phyloP scores from a whole-genome alignment of 2,329 filamentous ascomycete species.

The Epichloe brachyelytri region DNA sequence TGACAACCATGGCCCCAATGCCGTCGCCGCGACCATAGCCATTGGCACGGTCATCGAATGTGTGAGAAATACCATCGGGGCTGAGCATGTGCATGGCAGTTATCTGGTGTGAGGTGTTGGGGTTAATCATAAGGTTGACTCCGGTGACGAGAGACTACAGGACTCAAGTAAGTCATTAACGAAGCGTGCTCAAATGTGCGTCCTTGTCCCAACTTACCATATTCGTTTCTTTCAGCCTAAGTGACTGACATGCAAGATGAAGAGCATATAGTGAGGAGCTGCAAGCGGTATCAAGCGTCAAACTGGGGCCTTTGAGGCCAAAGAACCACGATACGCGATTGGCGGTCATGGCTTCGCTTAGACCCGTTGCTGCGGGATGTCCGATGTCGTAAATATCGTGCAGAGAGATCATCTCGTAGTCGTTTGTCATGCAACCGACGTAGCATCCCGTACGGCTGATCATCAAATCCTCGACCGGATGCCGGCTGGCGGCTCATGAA shows the following conservation, averaged over 20 bases:
- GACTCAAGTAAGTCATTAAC: too few species aligned
- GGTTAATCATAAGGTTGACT: conserved; percentile 7
- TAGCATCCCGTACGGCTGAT: too few species aligned
- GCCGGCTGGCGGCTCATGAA: too few species aligned
- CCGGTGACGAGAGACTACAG: conserved; percentile 1
- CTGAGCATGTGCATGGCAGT: conserved; percentile 3
- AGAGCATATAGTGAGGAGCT: conserved; percentile 21
- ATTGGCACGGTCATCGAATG: conserved; percentile 22
- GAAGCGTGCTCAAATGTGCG: too few species aligned
- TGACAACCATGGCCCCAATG: conserved; percentile 26
- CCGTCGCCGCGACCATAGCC: conserved; percentile 36
- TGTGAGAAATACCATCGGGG: conserved; percentile 14
- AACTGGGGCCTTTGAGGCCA: conserved; percentile 7
- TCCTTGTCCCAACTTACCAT: neutral
- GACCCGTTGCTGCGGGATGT: neutral
- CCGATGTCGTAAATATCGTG: too few species aligned
- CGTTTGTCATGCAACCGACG: too few species aligned
- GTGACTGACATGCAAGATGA: conserved; percentile 12
- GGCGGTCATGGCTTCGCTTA: conserved; percentile 1
- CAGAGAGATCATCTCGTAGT: too few species aligned
- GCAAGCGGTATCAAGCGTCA: conserved; percentile 26
- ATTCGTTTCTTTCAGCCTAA: conserved; percentile 1
- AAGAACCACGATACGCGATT: conserved; percentile 9
- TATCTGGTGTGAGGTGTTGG: neutral
- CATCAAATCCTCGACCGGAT: too few species aligned